Percentiles rank a stretch among this genome's conserved stretches.
These are phyloP conservation scores for Micractinium conductrix DNA, from an alignment of 139 green algal genomes.

Conservation along the genomic window DNA sequence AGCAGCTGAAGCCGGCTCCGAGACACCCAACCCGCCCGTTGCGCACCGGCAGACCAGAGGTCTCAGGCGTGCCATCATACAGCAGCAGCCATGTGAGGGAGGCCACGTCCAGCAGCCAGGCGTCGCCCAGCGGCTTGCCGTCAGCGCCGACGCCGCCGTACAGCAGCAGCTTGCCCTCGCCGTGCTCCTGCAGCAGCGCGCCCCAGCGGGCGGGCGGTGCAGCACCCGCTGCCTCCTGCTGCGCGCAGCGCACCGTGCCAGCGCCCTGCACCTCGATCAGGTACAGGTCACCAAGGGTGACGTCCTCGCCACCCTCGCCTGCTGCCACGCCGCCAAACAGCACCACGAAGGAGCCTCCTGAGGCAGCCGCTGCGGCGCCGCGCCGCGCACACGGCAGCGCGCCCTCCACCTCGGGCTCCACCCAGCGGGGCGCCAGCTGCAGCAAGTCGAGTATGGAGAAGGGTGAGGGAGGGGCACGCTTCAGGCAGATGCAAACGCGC, in stretches of 20 bases:
- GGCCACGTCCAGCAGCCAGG: slow-evolving; percentile 71
- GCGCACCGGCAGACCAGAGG: neutral
- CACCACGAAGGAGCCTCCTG: slow-evolving; percentile 53
- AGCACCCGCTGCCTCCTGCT: neutral
- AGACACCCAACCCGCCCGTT: no score
- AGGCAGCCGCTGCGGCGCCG: slow-evolving; percentile 50
- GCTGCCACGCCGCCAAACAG: slow-evolving; percentile 66
- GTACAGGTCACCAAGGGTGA: slow-evolving; percentile 61
- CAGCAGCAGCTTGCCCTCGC: slow-evolving; percentile 71
- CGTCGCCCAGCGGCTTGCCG: slow-evolving; percentile 75
- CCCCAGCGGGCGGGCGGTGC: neutral
- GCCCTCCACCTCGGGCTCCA: slow-evolving; percentile 62
- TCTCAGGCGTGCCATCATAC: slow-evolving; percentile 43
- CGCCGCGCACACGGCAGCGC: slow-evolving; percentile 62
- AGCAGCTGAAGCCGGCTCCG: no score
- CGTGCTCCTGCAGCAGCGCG: slow-evolving; percentile 43
- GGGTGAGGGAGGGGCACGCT: neutral
- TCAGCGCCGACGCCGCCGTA: slow-evolving; percentile 71
- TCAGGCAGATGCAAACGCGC: no score
- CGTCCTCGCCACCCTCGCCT: slow-evolving; percentile 55
- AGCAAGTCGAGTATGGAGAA: no score
- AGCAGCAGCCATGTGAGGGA: slow-evolving; percentile 61
- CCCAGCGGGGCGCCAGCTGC: neutral
- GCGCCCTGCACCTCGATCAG: slow-evolving; percentile 59
- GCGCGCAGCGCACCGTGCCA: neutral